These are phyloP conservation scores for Penicillium decumbens DNA, from an alignment of 2,329 filamentous ascomycete genomes.

Conservation along the genomic window DNA sequence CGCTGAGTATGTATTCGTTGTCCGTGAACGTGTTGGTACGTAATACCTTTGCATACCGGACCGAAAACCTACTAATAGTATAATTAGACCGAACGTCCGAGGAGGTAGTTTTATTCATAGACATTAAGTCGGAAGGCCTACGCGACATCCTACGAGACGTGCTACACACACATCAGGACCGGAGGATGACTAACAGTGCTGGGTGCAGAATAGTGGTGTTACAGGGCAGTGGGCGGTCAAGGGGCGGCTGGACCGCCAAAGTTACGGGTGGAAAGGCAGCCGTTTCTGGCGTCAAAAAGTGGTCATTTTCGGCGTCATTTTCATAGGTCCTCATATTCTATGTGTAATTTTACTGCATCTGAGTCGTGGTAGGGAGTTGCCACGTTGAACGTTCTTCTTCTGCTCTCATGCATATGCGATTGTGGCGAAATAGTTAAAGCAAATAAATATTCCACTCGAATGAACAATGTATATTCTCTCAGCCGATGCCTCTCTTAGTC, in stretches of 20 bases:
- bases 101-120: slow-evolving; percentile 20
- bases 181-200: too few relatives aligned
- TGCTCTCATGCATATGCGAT: background rate
- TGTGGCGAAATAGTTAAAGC: background rate
- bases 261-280: too few relatives aligned
- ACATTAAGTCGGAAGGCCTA: slow-evolving; percentile 33
- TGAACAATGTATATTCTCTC: background rate
- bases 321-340: too few relatives aligned
- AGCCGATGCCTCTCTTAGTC: background rate
- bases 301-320: too few relatives aligned
- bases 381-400: slow-evolving; percentile 1
- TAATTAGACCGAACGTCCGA: slow-evolving; percentile 22
- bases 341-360: slow-evolving; percentile 19
- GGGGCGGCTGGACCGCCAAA: too few relatives aligned
- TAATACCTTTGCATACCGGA: too few relatives aligned
- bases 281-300: too few relatives aligned
- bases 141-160: slow-evolving; percentile 30
- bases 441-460: background rate
- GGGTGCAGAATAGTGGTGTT: too few relatives aligned
- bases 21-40: background rate
- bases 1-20: background rate
- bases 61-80: background rate
- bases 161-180: too few relatives aligned
- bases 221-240: too few relatives aligned
- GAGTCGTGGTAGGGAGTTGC: background rate